Base-by-base conservation (phyloP, 2,329 filamentous ascomycete genomes). In the Xylariaceae sp. region DNA sequence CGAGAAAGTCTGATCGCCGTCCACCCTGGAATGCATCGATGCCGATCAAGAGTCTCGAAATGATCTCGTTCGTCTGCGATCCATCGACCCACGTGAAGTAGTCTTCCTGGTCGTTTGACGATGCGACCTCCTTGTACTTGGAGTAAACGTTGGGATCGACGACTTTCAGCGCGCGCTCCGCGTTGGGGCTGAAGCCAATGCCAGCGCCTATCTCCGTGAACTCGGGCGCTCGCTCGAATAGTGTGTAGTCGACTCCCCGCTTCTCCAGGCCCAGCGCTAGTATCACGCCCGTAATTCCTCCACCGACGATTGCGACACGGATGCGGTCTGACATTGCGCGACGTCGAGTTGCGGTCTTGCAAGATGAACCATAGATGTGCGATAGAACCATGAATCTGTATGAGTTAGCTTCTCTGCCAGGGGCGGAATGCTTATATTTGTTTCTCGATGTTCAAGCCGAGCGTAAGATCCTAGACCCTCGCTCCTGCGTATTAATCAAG, bases 131-230 rank as follows among this genome's bases (percentile, higher is more conserved):
- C 45, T 66, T 64, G 52, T 63, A 72, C 0, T 67, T 63, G 0
- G 53, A 55, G 30, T 65, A 53, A 0, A 55, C 50, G 9, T 34
- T 39, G 1, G 64, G 63, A 38, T 66, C 62, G 7, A 72, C 56
- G 12, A 57, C 38, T 4, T 44, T 47, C 61, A 78, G 68, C 12
- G 72, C 71, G 9, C 61, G 59, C 47, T 75, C 66, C 2, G 72
- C 72, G 45, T 74, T 75, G n/a, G 71, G 71, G 7, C 65, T 69
- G 49, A 76, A 70, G 3, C 69, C 73, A 19, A 78, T 70, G 7
- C 73, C 74, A 0, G 74, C 73, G 0, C 74, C 74, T 4, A 71
- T 68, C 47, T 74, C 72, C 3, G 64, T 59, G 39, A 72, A 67
- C 1, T 55, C 52, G 0, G 59, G 36, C 0, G 70, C 64, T 4